phyloP scores from a whole-genome alignment of 202 grass and related monocot species.

The Brachypodium distachyon region DNA sequence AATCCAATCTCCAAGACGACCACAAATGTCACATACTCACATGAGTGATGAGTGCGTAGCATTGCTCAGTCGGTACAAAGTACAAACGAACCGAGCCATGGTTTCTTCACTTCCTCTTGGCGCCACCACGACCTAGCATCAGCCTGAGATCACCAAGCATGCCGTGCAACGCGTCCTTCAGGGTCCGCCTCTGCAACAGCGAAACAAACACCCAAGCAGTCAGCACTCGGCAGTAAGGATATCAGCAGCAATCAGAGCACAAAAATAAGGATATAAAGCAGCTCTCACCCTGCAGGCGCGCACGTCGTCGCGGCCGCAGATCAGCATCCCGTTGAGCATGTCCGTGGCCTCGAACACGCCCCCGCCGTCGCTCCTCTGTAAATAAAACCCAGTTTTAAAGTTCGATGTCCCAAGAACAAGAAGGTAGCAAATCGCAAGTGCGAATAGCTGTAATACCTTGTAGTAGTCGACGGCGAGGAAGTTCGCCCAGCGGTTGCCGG shows the following conservation, averaged over 20 bases:
- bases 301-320: slow-evolving; percentile 61
- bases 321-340: slow-evolving; percentile 65
- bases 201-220: not conserved
- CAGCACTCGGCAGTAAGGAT: no score
- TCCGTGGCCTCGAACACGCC: slow-evolving; percentile 44
- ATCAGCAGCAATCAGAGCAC: no score
- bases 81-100: not conserved
- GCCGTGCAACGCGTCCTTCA: not conserved
- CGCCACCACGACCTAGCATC: not conserved
- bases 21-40: no score
- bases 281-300: slow-evolving; percentile 33
- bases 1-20: no score
- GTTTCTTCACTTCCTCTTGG: not conserved
- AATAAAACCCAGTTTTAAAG: no score
- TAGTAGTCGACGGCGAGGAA: slow-evolving; percentile 68
- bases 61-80: no score
- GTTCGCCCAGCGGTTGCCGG: slow-evolving; percentile 53
- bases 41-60: no score
- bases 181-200: slow-evolving; percentile 16
- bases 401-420: no score
- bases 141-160: not conserved
- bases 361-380: slow-evolving; percentile 19
- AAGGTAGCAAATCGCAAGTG: no score
- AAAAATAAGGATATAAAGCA: no score
- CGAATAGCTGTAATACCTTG: no score